Percentiles rank a stretch among this genome's conserved stretches.
phyloP scores from a whole-genome alignment of 108 stramenopile genomes.

The Cyclotella atomus region DNA sequence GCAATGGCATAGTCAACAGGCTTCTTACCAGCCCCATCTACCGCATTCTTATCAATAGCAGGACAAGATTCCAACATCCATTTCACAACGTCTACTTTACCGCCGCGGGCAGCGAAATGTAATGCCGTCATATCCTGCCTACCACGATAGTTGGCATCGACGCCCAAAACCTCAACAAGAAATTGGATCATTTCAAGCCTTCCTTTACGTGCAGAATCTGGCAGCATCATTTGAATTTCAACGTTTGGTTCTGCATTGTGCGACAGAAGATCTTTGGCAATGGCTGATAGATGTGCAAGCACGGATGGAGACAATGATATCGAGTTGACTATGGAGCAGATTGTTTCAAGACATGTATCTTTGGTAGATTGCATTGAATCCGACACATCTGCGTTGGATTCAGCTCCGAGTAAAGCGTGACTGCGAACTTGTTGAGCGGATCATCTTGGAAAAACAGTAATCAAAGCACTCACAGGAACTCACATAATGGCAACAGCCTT shows the following conservation, averaged over 20 bases:
- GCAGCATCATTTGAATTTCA: constrained; percentile 34
- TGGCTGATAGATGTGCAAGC: background rate
- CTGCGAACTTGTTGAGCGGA: background rate
- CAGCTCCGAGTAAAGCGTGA: constrained; percentile 1
- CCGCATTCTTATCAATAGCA: constrained; percentile 30
- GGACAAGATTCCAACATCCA: constrained; percentile 35
- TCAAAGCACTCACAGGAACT: background rate
- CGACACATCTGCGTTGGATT: background rate
- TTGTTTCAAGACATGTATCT: constrained; percentile 14
- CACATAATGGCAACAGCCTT: constrained; percentile 31
- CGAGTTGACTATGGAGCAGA: constrained; percentile 5
- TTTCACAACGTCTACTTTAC: constrained; percentile 53
- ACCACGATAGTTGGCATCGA: constrained; percentile 45
- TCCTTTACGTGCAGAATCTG: constrained; percentile 56
- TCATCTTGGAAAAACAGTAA: background rate
- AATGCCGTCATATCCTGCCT: constrained; percentile 82
- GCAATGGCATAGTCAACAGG: constrained; percentile 70
- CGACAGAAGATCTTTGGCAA: constrained; percentile 15
- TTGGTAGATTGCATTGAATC: background rate
- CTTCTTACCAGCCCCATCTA: constrained; percentile 65
- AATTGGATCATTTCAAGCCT: constrained; percentile 44
- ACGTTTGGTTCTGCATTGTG: constrained; percentile 22
- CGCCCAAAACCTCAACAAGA: constrained; percentile 35
- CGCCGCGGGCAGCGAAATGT: constrained; percentile 76
- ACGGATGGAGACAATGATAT: background rate